phyloP scores from a whole-genome alignment of 345 rosid genomes.

The Turritis glabra region DNA sequence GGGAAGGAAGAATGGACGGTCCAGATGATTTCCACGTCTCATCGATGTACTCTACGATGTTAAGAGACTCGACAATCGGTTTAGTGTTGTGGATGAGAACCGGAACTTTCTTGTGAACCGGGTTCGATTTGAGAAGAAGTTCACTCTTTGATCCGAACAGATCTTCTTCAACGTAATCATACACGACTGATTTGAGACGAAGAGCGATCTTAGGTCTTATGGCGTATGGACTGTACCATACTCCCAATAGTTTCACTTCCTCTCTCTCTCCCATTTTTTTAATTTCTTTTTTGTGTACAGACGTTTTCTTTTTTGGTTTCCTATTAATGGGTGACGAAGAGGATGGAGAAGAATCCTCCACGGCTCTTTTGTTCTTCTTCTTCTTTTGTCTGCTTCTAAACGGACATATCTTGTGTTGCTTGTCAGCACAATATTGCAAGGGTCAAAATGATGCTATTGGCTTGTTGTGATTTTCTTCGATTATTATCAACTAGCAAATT shows the following conservation, averaged over 20 bases:
- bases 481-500: too few relatives aligned
- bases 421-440: not conserved
- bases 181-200: slow-evolving; percentile 34
- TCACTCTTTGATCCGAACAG: slow-evolving; percentile 41
- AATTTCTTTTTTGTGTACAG: not conserved
- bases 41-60: slow-evolving; percentile 48
- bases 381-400: not conserved
- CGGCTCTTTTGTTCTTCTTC: not conserved
- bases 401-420: not conserved
- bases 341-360: not conserved
- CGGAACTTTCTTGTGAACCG: slow-evolving; percentile 47
- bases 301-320: not conserved
- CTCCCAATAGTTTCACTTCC: slow-evolving; percentile 43
- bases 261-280: slow-evolving; percentile 18
- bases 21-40: slow-evolving; percentile 57
- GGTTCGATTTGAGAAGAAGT: slow-evolving; percentile 39
- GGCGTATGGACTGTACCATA: slow-evolving; percentile 39
- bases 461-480: too few relatives aligned
- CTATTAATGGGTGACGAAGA: not conserved
- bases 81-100: slow-evolving; percentile 42
- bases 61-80: slow-evolving; percentile 36
- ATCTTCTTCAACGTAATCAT: slow-evolving; percentile 38
- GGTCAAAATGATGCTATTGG: not conserved
- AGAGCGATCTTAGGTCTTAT: slow-evolving; percentile 43
- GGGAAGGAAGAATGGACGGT: slow-evolving; percentile 57